Conservation (phyloP, 2,329 filamentous ascomycete genomes). For the Penicillium nordicum region DNA sequence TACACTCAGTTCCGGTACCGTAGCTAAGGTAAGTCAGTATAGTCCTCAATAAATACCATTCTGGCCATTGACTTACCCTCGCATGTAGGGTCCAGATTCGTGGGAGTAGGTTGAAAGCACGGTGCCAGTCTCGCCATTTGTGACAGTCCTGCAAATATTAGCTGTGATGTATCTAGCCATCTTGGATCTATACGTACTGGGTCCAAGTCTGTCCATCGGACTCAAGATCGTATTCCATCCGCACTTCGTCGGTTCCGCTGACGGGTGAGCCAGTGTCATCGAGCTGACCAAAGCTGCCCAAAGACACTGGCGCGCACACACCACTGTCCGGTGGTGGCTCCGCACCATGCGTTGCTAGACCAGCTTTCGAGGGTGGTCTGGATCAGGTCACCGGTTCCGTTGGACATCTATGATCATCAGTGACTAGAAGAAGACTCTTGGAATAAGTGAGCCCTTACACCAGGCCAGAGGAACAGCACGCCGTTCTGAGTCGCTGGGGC, state of each 20-base stretch:
- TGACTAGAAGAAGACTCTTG: too few relatives aligned
- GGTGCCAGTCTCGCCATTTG: constrained; percentile 36
- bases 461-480: constrained; percentile 44
- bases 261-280: constrained; percentile 24
- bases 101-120: constrained; percentile 35
- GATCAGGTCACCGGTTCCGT: constrained; percentile 45
- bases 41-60: not conserved
- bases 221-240: constrained; percentile 26
- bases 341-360: constrained; percentile 43
- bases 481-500: constrained; percentile 40
- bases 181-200: constrained; percentile 20
- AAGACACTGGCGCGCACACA: constrained; percentile 44
- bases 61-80: constrained; percentile 15
- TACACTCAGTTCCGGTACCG: constrained; percentile 44
- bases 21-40: constrained; percentile 16
- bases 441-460: constrained; percentile 6
- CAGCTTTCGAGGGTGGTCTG: constrained; percentile 45
- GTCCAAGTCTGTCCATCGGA: constrained; percentile 30
- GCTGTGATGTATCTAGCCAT: not conserved
- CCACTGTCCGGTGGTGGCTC: constrained; percentile 40
- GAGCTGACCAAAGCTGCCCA: constrained; percentile 43
- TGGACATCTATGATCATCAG: constrained; percentile 34
- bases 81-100: constrained; percentile 40
- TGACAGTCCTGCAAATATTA: constrained; percentile 25
- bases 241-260: constrained; percentile 32